Conservation (phyloP, 257 asterid genomes). For the Fraxinus americana region DNA sequence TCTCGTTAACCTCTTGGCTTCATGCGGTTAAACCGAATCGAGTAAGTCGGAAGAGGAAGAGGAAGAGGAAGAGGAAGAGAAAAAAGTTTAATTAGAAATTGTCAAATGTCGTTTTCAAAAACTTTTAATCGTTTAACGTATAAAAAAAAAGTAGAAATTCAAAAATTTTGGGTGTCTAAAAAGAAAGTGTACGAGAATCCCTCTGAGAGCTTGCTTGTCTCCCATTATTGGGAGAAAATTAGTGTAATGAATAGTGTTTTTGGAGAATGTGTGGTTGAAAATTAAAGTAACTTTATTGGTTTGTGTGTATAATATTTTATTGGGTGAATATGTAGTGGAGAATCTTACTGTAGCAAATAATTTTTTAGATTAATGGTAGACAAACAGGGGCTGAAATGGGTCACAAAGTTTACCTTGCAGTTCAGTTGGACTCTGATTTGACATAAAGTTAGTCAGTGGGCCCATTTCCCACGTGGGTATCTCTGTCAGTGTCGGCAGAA, state of each 20-base stretch:
- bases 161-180: constrained; percentile 21
- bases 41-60: neutral
- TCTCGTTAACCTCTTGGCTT: no score
- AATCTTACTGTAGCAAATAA: no score
- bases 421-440: constrained; percentile 45
- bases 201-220: no score
- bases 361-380: no score
- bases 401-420: constrained; percentile 26
- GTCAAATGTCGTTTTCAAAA: constrained; percentile 37
- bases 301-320: no score
- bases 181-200: constrained; percentile 60
- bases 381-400: constrained; percentile 47
- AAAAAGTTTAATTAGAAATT: no score
- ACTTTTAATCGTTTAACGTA: constrained; percentile 24
- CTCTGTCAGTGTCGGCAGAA: constrained; percentile 56
- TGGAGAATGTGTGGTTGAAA: no score
- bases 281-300: no score
- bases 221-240: no score
- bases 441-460: constrained; percentile 47
- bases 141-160: neutral
- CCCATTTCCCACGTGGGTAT: constrained; percentile 50
- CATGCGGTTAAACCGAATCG: no score
- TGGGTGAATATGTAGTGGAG: no score
- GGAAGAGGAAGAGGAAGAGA: neutral
- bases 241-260: no score